Base-by-base conservation (phyloP, 495 filamentous ascomycete species). In the Sporormia fimetaria region DNA sequence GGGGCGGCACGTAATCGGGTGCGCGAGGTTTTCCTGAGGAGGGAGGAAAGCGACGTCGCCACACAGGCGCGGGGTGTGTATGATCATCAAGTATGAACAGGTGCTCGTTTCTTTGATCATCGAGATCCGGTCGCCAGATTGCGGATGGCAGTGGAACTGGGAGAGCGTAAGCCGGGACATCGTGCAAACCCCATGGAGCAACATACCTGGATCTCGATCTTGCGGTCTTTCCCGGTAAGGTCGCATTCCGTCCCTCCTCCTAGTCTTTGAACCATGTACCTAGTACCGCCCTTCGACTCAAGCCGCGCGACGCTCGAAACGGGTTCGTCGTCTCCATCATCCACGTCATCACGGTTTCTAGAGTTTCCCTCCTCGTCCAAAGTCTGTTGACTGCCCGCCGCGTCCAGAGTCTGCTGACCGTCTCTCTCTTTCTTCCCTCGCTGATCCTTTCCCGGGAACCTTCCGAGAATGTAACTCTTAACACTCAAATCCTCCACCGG, bases 61-160 rank as follows among this genome's bases (percentile, higher is more conserved):
- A 61, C 90, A 98, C 30, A 98, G 75, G 1, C 88, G 75, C 2
- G 90, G 85, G 0, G 90, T 98, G 57, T 95, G 81, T 36, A 98
- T 76, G 1, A 93, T 75, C 85, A 98, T 93, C 28, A 95, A 64
- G 49, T 98, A 98, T 16, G 83, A 79, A 63, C 90, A 98, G 6
- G 86, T 95, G 6, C 79, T 80, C 3, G 93, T 70, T 57, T 98
- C 90, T 56, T 98, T 98, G 64, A 98, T 92, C 73, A 82, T 87
- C 31, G 78, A 81, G 47, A 96, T 95, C 6, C 80, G 78, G 59
- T 95, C 88, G 14, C 71, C 65, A 4, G 70, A 75, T 47, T 83
- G 77, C 1, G 87, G 83, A 50, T 83, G 77, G 65, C 90, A 98
- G 62, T 98, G 90, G 58, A 87, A 98, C 65, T 86, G 63, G 5